Conservation (phyloP, 306 rosid genomes). For the Notholithocarpus densiflorus region DNA sequence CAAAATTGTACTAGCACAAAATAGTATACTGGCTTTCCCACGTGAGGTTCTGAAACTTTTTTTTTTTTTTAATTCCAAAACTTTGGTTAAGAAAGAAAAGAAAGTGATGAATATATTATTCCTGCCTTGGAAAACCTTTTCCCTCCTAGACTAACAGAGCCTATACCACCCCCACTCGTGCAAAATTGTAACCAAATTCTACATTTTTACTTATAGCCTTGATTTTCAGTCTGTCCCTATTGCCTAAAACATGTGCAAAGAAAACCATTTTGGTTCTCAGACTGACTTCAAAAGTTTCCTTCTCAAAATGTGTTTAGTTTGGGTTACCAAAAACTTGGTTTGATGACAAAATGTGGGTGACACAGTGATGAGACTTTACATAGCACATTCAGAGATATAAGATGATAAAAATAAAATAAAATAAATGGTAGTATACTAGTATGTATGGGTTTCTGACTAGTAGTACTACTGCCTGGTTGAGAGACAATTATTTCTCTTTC, state of each 20-base stretch:
- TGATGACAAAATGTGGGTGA: background rate
- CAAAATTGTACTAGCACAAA: background rate
- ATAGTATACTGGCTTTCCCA: slow-evolving; percentile 14
- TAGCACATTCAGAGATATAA: background rate
- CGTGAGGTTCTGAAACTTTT: slow-evolving; percentile 23
- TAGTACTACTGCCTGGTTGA: slow-evolving; percentile 14
- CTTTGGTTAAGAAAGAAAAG: slow-evolving; percentile 9
- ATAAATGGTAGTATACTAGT: background rate
- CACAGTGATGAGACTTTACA: slow-evolving; percentile 1
- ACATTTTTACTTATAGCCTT: no score
- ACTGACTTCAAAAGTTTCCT: background rate
- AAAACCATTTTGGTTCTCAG: background rate
- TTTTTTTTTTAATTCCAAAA: background rate
- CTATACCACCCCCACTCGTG: no score
- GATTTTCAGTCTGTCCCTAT: background rate
- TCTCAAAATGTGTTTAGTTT: background rate
- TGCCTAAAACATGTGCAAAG: background rate
- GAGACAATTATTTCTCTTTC: background rate
- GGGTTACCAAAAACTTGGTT: slow-evolving; percentile 9
- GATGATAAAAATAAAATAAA: background rate
- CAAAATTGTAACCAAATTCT: no score
- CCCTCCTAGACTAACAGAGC: no score
- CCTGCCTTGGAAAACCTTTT: background rate
- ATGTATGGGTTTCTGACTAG: background rate
- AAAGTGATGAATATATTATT: background rate